Base-by-base conservation (phyloP, 2,329 filamentous ascomycete genomes). In the Camptophora hylomeconis region DNA sequence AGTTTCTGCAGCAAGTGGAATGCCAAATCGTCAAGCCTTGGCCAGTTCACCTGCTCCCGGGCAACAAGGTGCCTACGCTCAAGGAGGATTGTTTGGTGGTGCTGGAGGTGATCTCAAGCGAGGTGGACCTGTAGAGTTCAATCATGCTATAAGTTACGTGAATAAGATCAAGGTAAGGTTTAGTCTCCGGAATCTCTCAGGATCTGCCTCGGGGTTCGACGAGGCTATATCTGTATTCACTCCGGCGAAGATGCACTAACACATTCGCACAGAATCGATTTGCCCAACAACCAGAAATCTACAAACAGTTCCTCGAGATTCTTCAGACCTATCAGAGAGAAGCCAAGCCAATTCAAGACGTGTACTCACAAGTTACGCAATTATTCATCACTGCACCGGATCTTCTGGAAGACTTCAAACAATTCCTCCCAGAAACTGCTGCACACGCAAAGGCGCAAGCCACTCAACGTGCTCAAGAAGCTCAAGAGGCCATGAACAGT, bases 261-360 rank as follows among this genome's bases (percentile, higher is more conserved):
- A 29, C 32, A 31, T 32, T 23, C 8, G 19, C 9, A n/a, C 37
- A 93, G 83, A 98, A 95, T 51, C 87, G 89, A 24, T 98, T 95
- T 57, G 79, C 92, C 45, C 78, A 86, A 47, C 86, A 92, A 41
- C 89, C 89, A 5, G 89, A 98, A 52, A 95, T 98, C 38, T 98
- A 98, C 63, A 98, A 98, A 55, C 87, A 98, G 50, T 98, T 98
- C 50, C 68, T 98, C 17, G 89, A 98, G 53, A 98, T 98, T 26
- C 63, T 98, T 24, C 89, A 98, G 56, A 98, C 89, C 2, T 98
- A 98, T 47, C 89, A 98, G 55, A 74, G 89, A 33, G 89, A 98
- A 53, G 92, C 89, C 30, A 95, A 95, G 51, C 92, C 89, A 0
- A 98, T 98, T 20, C 86, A 94, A 52, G 89, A 98, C 54, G 89